A percentile compares a stretch with the other conserved stretches of the same genome.
Evolutionary conservation across 1,139 yeast genomes (phyloP).

Genomic region (Eremothecium gossypii): DNA sequence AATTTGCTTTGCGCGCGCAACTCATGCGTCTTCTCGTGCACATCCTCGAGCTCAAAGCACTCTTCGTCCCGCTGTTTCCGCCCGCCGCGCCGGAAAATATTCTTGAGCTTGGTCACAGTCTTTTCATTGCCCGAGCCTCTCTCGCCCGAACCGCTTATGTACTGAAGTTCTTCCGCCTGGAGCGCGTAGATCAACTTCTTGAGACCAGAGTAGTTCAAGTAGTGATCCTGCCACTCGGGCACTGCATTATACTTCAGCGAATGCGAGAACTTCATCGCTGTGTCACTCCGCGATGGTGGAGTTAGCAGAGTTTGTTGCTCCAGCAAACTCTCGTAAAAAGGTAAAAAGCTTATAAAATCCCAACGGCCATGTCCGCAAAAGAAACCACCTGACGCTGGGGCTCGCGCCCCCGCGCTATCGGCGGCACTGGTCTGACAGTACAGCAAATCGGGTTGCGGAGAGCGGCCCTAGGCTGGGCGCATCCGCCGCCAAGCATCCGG

Average conservation of each 20-base stretch:
- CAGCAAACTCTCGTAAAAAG: neutral
- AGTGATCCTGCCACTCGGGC: constrained; percentile 69
- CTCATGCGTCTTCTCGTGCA: constrained; percentile 19
- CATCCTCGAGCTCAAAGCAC: constrained; percentile 8
- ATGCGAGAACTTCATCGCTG: constrained; percentile 57
- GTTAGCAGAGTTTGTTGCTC: neutral
- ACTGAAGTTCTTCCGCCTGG: constrained; percentile 45
- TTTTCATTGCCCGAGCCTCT: constrained; percentile 10
- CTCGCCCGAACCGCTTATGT: constrained; percentile 9
- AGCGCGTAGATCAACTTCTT: constrained; percentile 58
- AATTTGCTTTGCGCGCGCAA: constrained; percentile 8
- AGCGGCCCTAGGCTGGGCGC: no score
- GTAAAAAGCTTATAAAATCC: constrained; percentile 9
- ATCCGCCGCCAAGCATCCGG: no score
- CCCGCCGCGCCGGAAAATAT: constrained; percentile 3
- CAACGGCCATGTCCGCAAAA: constrained; percentile 17
- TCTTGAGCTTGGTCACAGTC: neutral
- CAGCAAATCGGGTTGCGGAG: no score
- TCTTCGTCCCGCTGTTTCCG: constrained; percentile 13
- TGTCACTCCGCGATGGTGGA: no score
- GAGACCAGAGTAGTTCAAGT: constrained; percentile 54
- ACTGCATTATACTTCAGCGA: constrained; percentile 67
- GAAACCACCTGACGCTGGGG: constrained; percentile 22
- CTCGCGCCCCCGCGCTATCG: no score
- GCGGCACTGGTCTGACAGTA: no score